Conservation (phyloP, 1,139 yeast species). For the Debaryomycetaceae sp. region DNA sequence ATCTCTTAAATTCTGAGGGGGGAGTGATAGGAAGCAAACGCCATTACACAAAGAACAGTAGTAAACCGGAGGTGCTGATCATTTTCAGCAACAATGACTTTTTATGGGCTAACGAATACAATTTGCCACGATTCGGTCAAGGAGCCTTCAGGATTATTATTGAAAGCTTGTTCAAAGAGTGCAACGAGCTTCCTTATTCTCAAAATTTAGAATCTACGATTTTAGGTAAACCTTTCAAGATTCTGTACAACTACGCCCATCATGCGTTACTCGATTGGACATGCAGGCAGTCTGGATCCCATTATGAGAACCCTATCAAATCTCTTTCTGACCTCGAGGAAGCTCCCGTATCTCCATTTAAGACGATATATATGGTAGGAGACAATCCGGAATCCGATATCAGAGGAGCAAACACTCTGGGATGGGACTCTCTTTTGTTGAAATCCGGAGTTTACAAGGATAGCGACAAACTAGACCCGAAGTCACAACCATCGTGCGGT, state of each 20-base stretch:
- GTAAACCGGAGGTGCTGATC: conserved; percentile 68
- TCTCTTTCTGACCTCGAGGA: conserved; percentile 36
- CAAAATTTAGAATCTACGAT: conserved; percentile 51
- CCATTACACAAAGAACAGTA: conserved; percentile 7
- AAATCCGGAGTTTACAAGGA: conserved; percentile 84
- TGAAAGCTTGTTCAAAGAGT: conserved; percentile 58
- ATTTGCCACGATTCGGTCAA: conserved; percentile 82
- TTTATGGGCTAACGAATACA: conserved; percentile 85
- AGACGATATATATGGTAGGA: conserved; percentile 84
- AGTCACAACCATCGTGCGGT: conserved; percentile 46
- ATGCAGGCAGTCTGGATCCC: not conserved
- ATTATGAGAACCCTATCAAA: conserved; percentile 12
- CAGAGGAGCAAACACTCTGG: conserved; percentile 78
- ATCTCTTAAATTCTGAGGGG: conserved; percentile 59
- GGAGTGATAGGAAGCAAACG: conserved; percentile 70
- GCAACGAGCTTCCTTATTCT: conserved; percentile 43
- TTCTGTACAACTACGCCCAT: conserved; percentile 85
- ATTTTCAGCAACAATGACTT: conserved; percentile 86
- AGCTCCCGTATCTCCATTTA: conserved; percentile 45
- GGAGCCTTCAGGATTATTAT: conserved; percentile 77
- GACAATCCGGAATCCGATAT: conserved; percentile 95
- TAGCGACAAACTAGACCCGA: conserved; percentile 46
- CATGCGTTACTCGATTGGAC: conserved; percentile 61
- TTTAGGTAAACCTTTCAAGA: conserved; percentile 79
- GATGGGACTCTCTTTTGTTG: conserved; percentile 85